A percentile compares a stretch with the other conserved stretches of the same genome.
phyloP scores from a whole-genome alignment of 2,329 filamentous ascomycete genomes.

The Ascochyta koolunga region DNA sequence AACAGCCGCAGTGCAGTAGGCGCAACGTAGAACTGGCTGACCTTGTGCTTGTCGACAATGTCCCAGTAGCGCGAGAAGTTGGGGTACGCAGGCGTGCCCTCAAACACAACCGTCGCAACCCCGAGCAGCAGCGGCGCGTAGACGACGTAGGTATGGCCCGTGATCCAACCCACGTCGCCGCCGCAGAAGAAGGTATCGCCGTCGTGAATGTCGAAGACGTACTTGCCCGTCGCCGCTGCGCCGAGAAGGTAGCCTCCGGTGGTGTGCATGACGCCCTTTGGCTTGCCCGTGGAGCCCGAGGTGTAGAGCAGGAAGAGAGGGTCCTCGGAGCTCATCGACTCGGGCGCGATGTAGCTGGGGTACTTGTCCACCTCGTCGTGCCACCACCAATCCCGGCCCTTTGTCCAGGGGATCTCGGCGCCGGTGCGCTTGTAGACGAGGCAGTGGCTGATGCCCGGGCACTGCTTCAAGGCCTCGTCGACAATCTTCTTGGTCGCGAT shows the following conservation, averaged over 20 bases:
- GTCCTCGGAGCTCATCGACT: slow-evolving; percentile 90
- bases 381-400: slow-evolving; percentile 94
- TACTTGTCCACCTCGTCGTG: slow-evolving; percentile 98
- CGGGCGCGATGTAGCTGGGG: slow-evolving; percentile 88
- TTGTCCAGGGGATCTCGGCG: slow-evolving; percentile 87
- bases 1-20: slow-evolving; percentile 90
- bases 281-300: slow-evolving; percentile 96
- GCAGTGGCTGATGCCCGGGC: slow-evolving; percentile 82
- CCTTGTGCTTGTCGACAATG: slow-evolving; percentile 90
- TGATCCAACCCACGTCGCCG: slow-evolving; percentile 99
- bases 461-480: slow-evolving; percentile 95
- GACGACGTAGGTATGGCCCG: slow-evolving; percentile 96
- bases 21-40: slow-evolving; percentile 98
- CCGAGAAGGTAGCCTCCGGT: slow-evolving; percentile 95
- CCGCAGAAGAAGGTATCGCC: slow-evolving; percentile 96
- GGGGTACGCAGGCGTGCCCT: slow-evolving; percentile 96
- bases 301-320: slow-evolving; percentile 98
- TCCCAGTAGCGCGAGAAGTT: slow-evolving; percentile 99
- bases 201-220: slow-evolving; percentile 97
- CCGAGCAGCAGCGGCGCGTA: slow-evolving; percentile 93
- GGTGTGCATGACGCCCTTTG: slow-evolving; percentile 98
- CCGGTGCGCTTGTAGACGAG: slow-evolving; percentile 96
- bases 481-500: slow-evolving; percentile 99
- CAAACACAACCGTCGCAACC: slow-evolving; percentile 94
- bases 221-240: slow-evolving; percentile 92